A percentile compares a stretch with the other conserved stretches of the same genome.
Evolutionary conservation across 768 basidiomycete species (phyloP).

Genomic region (Hygrophorus pudorinus): DNA sequence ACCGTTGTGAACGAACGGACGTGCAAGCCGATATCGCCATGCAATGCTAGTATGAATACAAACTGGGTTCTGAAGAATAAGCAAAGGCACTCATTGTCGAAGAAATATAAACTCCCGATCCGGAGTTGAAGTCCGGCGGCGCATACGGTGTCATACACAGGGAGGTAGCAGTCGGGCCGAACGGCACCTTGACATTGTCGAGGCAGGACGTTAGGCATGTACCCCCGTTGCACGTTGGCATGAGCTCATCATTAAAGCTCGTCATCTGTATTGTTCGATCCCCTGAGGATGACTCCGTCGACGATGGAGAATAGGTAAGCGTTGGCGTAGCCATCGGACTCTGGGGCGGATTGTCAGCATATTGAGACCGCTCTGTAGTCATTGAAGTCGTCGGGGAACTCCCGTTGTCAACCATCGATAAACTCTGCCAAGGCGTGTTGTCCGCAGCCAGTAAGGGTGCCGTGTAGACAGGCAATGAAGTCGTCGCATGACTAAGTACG

Average conservation of each 20-base stretch:
- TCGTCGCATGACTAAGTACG: no score
- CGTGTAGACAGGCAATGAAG: no score
- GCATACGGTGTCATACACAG: no score
- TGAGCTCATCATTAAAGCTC: constrained; percentile 36
- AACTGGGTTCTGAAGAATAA: neutral
- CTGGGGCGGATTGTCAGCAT: constrained; percentile 2
- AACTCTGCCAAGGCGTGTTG: neutral
- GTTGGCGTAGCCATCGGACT: constrained; percentile 43
- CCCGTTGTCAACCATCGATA: neutral
- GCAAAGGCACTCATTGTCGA: no score
- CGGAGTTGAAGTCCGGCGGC: no score
- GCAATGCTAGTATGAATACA: neutral
- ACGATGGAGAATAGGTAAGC: constrained; percentile 49
- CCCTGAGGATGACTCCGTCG: constrained; percentile 46
- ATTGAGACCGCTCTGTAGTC: neutral
- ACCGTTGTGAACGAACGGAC: neutral
- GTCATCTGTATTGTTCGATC: constrained; percentile 51
- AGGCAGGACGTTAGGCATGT: neutral
- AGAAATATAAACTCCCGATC: no score
- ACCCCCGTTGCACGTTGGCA: constrained; percentile 11
- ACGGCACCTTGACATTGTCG: neutral
- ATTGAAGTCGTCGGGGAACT: no score
- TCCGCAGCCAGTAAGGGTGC: neutral
- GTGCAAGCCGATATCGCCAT: neutral
- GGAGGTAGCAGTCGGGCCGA: neutral